These are phyloP conservation scores for Ascosphaera apis DNA, from an alignment of 2,329 filamentous ascomycete species.

Conservation along the genomic window DNA sequence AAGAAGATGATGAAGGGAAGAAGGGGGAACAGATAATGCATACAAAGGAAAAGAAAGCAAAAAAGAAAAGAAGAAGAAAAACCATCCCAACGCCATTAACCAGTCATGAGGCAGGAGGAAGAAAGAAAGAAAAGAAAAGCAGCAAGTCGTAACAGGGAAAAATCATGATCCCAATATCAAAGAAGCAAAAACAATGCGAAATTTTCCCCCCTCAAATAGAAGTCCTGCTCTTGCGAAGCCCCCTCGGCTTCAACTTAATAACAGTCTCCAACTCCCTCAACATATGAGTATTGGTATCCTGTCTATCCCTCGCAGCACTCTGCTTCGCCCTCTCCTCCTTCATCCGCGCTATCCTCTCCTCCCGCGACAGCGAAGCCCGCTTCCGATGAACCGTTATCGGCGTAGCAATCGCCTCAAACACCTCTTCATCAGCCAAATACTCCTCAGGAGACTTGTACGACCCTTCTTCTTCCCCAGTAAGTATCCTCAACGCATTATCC, in stretches of 20 bases:
- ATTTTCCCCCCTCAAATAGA: no score
- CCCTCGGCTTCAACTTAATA: slow-evolving; percentile 37
- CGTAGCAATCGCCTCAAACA: slow-evolving; percentile 78
- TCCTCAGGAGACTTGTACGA: slow-evolving; percentile 10
- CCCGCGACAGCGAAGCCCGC: slow-evolving; percentile 48
- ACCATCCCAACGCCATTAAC: no score
- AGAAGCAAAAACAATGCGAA: no score
- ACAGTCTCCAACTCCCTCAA: slow-evolving; percentile 80
- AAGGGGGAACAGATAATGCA: no score
- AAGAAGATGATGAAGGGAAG: no score
- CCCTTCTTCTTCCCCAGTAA: slow-evolving; percentile 44
- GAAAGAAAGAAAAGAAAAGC: no score
- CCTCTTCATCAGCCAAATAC: slow-evolving; percentile 38
- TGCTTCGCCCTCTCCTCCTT: slow-evolving; percentile 64
- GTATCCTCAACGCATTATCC: slow-evolving; percentile 48
- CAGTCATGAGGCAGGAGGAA: no score
- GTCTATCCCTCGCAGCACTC: slow-evolving; percentile 45
- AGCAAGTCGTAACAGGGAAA: no score
- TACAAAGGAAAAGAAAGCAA: no score
- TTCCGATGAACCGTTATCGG: slow-evolving; percentile 30
- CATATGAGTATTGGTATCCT: slow-evolving; percentile 72
- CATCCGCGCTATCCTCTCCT: slow-evolving; percentile 72
- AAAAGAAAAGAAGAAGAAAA: no score
- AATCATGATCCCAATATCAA: no score
- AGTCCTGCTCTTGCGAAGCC: no score